These are phyloP conservation scores for Citrus reticulata DNA, from an alignment of 345 rosid genomes.

Conservation along the genomic window DNA sequence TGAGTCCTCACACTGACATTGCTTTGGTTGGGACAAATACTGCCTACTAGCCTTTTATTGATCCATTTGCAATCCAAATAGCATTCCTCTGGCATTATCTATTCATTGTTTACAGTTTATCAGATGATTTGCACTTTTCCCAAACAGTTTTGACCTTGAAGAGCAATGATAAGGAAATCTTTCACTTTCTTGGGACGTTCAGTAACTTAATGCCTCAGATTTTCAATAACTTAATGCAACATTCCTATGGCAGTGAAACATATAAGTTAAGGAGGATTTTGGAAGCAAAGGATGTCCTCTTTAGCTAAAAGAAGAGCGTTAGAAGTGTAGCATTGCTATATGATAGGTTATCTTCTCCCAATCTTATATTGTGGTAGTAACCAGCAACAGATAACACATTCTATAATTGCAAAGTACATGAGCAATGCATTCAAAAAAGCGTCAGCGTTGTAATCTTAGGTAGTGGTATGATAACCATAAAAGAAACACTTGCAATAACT, in stretches of 20 bases:
- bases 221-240: background rate
- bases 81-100: background rate
- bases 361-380: background rate
- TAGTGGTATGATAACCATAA: background rate
- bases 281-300: background rate
- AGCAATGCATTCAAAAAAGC: background rate
- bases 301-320: background rate
- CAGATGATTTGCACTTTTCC: background rate
- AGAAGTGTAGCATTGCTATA: background rate
- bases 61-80: background rate
- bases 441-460: background rate
- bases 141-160: background rate
- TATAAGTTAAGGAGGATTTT: background rate
- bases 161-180: background rate
- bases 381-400: background rate
- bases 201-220: too few relatives aligned
- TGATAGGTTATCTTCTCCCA: background rate
- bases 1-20: background rate
- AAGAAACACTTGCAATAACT: background rate
- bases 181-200: background rate
- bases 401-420: background rate
- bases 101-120: background rate
- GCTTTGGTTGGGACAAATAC: background rate
- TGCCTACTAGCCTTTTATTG: background rate
- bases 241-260: background rate